phyloP scores from a whole-genome alignment of 176 grass and related monocot genomes.

The Ensete ventricosum region DNA sequence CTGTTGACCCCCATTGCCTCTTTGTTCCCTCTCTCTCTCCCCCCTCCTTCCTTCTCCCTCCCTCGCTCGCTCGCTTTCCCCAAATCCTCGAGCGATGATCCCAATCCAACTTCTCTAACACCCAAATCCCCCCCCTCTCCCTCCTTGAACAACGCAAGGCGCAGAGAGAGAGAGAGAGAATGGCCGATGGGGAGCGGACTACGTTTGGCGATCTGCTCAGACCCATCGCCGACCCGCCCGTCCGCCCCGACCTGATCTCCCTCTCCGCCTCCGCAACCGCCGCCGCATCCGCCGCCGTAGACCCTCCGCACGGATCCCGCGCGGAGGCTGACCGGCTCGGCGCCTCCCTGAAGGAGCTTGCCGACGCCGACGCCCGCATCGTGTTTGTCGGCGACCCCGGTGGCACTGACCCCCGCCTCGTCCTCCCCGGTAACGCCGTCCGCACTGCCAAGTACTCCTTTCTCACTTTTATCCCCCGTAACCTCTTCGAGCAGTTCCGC shows the following conservation, averaged over 20 bases:
- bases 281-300: conserved; percentile 17
- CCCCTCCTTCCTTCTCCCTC: too few relatives aligned
- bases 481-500: conserved; percentile 94
- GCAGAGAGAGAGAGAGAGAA: too few relatives aligned
- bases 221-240: neutral
- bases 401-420: neutral
- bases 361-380: conserved; percentile 37
- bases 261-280: conserved; percentile 29
- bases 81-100: too few relatives aligned
- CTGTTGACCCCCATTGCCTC: too few relatives aligned
- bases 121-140: too few relatives aligned
- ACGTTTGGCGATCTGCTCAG: neutral
- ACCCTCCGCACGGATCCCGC: conserved; percentile 14
- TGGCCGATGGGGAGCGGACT: neutral
- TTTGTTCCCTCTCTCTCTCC: too few relatives aligned
- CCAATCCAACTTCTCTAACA: too few relatives aligned
- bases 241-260: conserved; percentile 8
- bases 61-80: too few relatives aligned
- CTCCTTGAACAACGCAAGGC: too few relatives aligned
- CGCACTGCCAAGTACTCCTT: conserved; percentile 66
- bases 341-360: conserved; percentile 28
- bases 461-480: conserved; percentile 68
- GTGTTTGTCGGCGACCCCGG: conserved; percentile 43
- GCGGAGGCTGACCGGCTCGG: conserved; percentile 18
- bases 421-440: conserved; percentile 32